Evolutionary conservation across 305 asterid species (phyloP).

Genomic region (Fraxinus nigra): DNA sequence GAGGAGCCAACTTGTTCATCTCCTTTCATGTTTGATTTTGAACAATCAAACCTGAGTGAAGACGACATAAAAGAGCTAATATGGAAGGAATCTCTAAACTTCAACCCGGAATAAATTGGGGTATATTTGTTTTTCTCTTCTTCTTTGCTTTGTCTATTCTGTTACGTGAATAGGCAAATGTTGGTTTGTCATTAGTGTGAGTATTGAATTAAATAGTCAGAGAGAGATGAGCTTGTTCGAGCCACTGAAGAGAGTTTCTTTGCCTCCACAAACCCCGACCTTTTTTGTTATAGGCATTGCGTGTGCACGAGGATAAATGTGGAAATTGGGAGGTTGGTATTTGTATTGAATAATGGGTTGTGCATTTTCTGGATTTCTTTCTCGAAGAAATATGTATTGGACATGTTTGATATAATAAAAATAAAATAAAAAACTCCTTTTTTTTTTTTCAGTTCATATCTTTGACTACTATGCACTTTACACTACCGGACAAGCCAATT

Average conservation of each 20-base stretch:
- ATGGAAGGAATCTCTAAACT: slow-evolving; percentile 71
- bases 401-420: neutral
- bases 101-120: slow-evolving; percentile 51
- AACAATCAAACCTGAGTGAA: slow-evolving; percentile 69
- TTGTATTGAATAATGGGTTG: neutral
- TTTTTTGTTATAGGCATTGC: neutral
- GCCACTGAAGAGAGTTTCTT: neutral
- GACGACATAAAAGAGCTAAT: slow-evolving; percentile 87
- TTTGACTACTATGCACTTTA: neutral
- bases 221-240: slow-evolving; percentile 4
- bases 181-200: slow-evolving; percentile 29
- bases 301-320: neutral
- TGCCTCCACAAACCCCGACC: neutral
- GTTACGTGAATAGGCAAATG: slow-evolving; percentile 33
- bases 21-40: slow-evolving; percentile 78
- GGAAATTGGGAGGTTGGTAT: neutral
- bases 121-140: neutral
- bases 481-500: neutral
- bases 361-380: neutral
- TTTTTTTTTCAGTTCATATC: neutral
- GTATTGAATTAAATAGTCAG: slow-evolving; percentile 3
- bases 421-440: neutral
- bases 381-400: neutral
- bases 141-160: slow-evolving; percentile 13
- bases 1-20: slow-evolving; percentile 82